Conservation (phyloP, 139 green algal species). For the Limnomonas spitsbergensis region DNA sequence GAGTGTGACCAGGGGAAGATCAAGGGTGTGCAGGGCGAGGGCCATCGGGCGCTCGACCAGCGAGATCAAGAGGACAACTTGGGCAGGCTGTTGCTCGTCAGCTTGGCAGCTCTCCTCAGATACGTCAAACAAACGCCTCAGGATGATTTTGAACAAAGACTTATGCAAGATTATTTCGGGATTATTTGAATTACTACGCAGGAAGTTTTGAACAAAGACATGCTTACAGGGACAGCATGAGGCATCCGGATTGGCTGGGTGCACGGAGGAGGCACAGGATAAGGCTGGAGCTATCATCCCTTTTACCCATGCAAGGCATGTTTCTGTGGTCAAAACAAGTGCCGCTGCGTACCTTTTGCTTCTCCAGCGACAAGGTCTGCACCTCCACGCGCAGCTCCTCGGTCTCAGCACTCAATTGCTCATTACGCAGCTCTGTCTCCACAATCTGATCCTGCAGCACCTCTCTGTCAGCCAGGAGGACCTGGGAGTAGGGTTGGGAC, state of each 20-base stretch:
- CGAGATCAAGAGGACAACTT: no score
- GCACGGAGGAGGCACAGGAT: neutral
- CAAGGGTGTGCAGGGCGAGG: no score
- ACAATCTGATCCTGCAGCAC: conserved; percentile 37
- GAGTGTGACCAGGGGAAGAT: no score
- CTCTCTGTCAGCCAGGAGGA: conserved; percentile 34
- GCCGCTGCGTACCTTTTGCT: conserved; percentile 16
- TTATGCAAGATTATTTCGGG: no score
- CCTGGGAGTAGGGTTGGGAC: conserved; percentile 20
- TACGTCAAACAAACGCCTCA: no score
- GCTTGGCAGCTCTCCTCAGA: no score
- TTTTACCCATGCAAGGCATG: neutral
- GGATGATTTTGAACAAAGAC: no score
- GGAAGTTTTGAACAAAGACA: no score
- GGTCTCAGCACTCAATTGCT: conserved; percentile 11
- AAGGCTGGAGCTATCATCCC: neutral
- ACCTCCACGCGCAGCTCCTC: conserved; percentile 11
- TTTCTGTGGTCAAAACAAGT: neutral
- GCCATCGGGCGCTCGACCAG: no score
- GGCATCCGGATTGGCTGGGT: conserved; percentile 13
- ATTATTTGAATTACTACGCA: no score
- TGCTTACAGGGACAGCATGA: no score
- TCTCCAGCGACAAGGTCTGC: conserved; percentile 13
- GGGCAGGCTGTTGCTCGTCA: no score
- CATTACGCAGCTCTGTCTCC: conserved; percentile 25